These are phyloP conservation scores for Tympanopsis confertula DNA, from an alignment of 2,329 filamentous ascomycete genomes.

Conservation along the genomic window DNA sequence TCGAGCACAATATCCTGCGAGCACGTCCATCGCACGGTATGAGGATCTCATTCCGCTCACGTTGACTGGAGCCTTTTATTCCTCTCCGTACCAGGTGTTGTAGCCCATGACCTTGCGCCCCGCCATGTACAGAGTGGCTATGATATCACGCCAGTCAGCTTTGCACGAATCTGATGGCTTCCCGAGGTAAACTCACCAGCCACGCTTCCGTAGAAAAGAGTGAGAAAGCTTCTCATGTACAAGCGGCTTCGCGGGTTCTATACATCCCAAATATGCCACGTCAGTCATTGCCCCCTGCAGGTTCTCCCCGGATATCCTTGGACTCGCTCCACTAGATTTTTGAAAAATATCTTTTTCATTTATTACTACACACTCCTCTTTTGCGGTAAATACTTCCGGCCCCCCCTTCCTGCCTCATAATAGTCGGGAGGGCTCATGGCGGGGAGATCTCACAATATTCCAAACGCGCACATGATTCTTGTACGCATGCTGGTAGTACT, in stretches of 20 bases:
- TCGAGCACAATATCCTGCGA: no score
- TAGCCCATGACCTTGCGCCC: conserved; percentile 62
- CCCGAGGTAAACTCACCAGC: conserved; percentile 36
- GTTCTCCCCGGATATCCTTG: background rate
- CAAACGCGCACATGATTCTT: conserved; percentile 59
- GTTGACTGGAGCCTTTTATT: conserved; percentile 20
- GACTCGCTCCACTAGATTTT: no score
- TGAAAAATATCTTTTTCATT: no score
- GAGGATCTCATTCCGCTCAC: no score
- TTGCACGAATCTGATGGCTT: conserved; percentile 2
- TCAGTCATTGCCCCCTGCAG: conserved; percentile 12
- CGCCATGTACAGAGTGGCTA: conserved; percentile 59
- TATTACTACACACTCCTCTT: no score
- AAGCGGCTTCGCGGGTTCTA: conserved; percentile 54
- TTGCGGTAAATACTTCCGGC: no score
- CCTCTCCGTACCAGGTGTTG: conserved; percentile 65
- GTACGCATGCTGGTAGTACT: conserved; percentile 64
- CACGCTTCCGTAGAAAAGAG: conserved; percentile 49
- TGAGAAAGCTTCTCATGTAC: conserved; percentile 59
- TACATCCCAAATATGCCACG: conserved; percentile 5
- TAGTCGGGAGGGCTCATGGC: conserved; percentile 5
- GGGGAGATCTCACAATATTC: conserved; percentile 55
- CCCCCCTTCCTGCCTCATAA: background rate
- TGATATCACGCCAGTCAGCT: conserved; percentile 8
- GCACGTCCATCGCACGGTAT: no score